Conservation (phyloP, 2,329 filamentous ascomycete genomes). For the Verticillium nonalfalfae region DNA sequence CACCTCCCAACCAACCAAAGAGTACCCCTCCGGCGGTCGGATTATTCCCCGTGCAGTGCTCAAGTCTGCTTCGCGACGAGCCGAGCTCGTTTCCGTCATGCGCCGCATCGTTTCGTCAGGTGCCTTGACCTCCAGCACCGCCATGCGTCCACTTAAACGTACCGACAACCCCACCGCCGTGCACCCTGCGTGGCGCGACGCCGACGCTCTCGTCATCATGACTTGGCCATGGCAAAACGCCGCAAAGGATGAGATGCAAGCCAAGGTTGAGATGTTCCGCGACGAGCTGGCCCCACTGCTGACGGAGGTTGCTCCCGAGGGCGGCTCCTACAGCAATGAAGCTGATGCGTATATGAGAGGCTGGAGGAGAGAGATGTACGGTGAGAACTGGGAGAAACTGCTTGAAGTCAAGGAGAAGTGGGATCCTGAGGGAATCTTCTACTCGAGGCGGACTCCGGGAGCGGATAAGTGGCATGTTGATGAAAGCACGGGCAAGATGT, state of each 20-base stretch:
- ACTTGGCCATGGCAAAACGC: conserved; percentile 14
- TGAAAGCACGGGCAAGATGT: background rate
- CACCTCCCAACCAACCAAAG: conserved; percentile 22
- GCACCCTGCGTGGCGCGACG: conserved; percentile 14
- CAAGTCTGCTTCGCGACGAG: conserved; percentile 19
- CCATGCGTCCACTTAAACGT: background rate
- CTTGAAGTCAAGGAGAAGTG: conserved; percentile 41
- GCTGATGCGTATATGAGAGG: conserved; percentile 36
- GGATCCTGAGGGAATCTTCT: conserved; percentile 38
- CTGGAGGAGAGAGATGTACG: conserved; percentile 37
- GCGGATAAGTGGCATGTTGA: conserved; percentile 1
- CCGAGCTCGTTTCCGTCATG: conserved; percentile 7
- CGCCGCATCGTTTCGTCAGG: background rate
- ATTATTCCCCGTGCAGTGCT: conserved; percentile 31
- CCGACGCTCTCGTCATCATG: conserved; percentile 7
- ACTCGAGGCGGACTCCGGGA: conserved; percentile 17
- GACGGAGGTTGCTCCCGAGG: conserved; percentile 26
- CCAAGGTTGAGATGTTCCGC: conserved; percentile 13
- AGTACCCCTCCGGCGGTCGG: conserved; percentile 30
- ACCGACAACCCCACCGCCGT: conserved; percentile 11
- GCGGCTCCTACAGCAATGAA: conserved; percentile 43
- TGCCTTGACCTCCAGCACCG: background rate
- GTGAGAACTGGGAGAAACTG: conserved; percentile 34
- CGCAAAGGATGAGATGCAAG: conserved; percentile 17
- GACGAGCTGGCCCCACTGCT: conserved; percentile 23